These are phyloP conservation scores for Aspergillus udagawae DNA, from an alignment of 2,329 filamentous ascomycete species.

Conservation along the genomic window DNA sequence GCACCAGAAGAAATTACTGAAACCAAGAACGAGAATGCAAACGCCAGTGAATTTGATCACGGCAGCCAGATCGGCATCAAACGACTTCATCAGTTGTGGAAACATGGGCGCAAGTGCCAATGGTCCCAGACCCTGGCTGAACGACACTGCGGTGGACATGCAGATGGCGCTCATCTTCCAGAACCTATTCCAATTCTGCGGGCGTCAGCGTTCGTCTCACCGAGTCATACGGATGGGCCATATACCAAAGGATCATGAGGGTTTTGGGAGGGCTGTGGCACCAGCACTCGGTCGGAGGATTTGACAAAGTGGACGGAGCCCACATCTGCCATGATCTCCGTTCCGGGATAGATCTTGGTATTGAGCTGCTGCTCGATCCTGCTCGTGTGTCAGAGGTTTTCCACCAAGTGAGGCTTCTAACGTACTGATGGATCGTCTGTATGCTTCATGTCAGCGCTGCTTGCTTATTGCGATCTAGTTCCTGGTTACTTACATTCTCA, in stretches of 20 bases:
- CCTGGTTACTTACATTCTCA: slow-evolving; percentile 29
- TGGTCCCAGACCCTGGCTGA: slow-evolving; percentile 54
- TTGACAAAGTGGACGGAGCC: slow-evolving; percentile 63
- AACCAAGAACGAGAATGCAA: slow-evolving; percentile 54
- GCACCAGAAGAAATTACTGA: slow-evolving; percentile 59
- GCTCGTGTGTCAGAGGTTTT: slow-evolving; percentile 36
- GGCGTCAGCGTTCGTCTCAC: not conserved
- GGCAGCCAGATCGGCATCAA: slow-evolving; percentile 49
- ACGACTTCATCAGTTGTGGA: slow-evolving; percentile 53
- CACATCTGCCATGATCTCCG: slow-evolving; percentile 59
- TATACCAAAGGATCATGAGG: slow-evolving; percentile 44
- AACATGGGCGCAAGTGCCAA: slow-evolving; percentile 58
- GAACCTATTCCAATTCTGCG: slow-evolving; percentile 44
- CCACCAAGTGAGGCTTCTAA: not conserved
- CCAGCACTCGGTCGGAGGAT: slow-evolving; percentile 44
- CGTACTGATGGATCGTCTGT: slow-evolving; percentile 23
- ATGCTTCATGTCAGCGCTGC: not conserved
- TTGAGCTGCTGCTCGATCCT: slow-evolving; percentile 51
- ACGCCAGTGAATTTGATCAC: slow-evolving; percentile 57
- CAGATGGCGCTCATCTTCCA: slow-evolving; percentile 50
- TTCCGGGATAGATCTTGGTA: slow-evolving; percentile 53
- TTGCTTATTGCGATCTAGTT: not conserved
- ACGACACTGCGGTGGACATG: slow-evolving; percentile 45
- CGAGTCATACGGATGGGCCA: not conserved
- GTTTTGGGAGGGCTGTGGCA: slow-evolving; percentile 49